Conservation (phyloP, 2,329 filamentous ascomycete genomes). For the Aspergillus unguis region DNA sequence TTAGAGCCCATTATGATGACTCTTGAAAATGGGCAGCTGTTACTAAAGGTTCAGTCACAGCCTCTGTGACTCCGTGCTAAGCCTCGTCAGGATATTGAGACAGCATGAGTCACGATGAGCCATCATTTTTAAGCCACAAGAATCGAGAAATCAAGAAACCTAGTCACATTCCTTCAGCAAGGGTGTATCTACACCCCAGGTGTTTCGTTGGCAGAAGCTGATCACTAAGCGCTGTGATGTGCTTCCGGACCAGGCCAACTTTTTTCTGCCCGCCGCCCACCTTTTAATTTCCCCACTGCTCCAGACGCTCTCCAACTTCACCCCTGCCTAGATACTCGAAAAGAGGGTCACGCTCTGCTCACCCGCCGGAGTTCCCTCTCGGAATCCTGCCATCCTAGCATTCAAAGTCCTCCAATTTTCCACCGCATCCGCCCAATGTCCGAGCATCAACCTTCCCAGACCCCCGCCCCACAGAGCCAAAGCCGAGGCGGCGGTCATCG, state of each 20-base stretch:
- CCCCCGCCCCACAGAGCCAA: conserved; percentile 34
- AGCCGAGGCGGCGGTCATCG: conserved; percentile 42
- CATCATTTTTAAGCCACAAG: background rate
- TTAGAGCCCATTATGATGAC: conserved; percentile 6
- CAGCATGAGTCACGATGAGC: conserved; percentile 10
- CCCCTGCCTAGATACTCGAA: background rate
- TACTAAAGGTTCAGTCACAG: background rate
- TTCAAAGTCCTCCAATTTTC: background rate
- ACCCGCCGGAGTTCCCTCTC: conserved; percentile 3
- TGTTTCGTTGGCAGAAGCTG: background rate
- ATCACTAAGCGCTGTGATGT: conserved; percentile 19
- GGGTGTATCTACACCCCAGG: no score
- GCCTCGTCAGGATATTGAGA: background rate
- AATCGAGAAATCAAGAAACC: no score
- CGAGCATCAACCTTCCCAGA: conserved; percentile 26
- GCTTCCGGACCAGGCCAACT: conserved; percentile 9
- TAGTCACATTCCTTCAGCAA: no score
- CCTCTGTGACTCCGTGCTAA: conserved; percentile 5
- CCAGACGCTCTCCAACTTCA: conserved; percentile 8
- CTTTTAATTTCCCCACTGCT: conserved; percentile 13
- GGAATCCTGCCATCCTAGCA: background rate
- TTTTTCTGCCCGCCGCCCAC: conserved; percentile 22
- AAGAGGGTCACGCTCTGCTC: conserved; percentile 12
- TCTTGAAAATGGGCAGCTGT: background rate
- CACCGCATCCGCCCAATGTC: conserved; percentile 23